Evolutionary conservation across 139 green algal genomes (phyloP), one percentile per base, ranked within the genome.

Genomic region (Pleodorina starrii): DNA sequence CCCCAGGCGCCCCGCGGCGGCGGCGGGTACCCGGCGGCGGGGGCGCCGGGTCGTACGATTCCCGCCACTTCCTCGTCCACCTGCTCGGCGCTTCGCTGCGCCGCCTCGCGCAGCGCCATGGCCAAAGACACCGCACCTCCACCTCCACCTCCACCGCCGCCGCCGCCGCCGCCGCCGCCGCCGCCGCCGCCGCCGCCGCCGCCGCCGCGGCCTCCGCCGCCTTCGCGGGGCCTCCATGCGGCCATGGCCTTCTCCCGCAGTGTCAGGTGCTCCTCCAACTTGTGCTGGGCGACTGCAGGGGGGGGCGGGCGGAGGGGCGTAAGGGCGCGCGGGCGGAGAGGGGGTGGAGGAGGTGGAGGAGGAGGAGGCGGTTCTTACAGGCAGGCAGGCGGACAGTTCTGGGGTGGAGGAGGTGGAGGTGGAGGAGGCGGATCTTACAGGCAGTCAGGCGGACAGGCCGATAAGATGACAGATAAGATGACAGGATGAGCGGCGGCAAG

Each of bases 231-330:
- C 59, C 46, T 59, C 57, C 80, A 73, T 25, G 57, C 46, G 21
- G 59, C 42, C 42, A 87, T 68, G 60, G 81, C 81, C 68, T 72
- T 51, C 66, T 88, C 83, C 0, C 83, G 68, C 36, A 88, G 27
- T 11, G 36, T 35, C 10, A 88, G 44, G 68, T 88, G 83, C 32
- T 88, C 83, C 68, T 88, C 83, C 68, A 88, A 66, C 83, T 88
- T 88, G 83, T 88, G 68, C 36, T 88, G 83, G 12, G 83, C 83
- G 7, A 88, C 83, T 88, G 83, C 1, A 25, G 78, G 69, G 42
- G 7, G 42, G 44, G 51, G 25, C 54, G 72, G 72, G 72, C 35
- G 3, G 72, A 80, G 54, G 54, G 54, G 21, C 25, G 5, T 66
- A n/a, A n/a, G n/a, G n/a, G n/a, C n/a, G n/a, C n/a, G n/a, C n/a